Evolutionary conservation across 352 stramenopile genomes (phyloP).

Genomic region (Blastocystis sp.): DNA sequence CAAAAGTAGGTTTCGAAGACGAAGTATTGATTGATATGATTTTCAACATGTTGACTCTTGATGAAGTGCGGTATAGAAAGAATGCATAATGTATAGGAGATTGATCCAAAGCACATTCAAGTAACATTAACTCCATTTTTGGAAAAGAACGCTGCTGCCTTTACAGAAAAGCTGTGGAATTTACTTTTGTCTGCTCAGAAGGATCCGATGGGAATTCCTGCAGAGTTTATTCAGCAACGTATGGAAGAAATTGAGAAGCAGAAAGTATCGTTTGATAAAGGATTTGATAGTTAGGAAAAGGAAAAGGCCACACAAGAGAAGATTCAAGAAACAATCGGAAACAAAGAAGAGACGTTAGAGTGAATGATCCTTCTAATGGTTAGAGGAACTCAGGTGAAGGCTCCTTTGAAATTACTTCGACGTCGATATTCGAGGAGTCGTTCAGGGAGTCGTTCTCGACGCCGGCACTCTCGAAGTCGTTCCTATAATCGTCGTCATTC

Average conservation of each 20-base stretch:
- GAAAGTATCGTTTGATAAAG: neutral
- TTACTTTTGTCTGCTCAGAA: conserved; percentile 58
- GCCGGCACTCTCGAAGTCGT: neutral
- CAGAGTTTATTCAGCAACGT: conserved; percentile 49
- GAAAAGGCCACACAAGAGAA: conserved; percentile 3
- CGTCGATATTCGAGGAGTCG: neutral
- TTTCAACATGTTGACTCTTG: conserved; percentile 49
- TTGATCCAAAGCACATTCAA: conserved; percentile 61
- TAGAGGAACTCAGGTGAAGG: neutral
- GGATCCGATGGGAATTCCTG: conserved; percentile 45
- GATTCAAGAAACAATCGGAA: conserved; percentile 13
- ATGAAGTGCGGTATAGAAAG: neutral
- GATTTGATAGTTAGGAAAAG: conserved; percentile 12
- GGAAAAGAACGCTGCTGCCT: neutral
- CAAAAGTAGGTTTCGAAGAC: conserved; percentile 58
- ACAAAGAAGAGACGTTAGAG: neutral
- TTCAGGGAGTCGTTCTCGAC: neutral
- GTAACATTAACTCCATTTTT: conserved; percentile 58
- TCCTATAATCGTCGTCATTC: conserved; percentile 1
- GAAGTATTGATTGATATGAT: conserved; percentile 60
- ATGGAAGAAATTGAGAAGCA: conserved; percentile 60
- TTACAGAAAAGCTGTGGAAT: conserved; percentile 56
- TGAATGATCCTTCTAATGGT: neutral
- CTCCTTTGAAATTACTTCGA: neutral
- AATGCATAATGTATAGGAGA: neutral